A percentile compares a stretch with the other conserved stretches of the same genome.
These are phyloP conservation scores for Magnusiomyces starmeri DNA, from an alignment of 1,139 yeast species.

Conservation along the genomic window DNA sequence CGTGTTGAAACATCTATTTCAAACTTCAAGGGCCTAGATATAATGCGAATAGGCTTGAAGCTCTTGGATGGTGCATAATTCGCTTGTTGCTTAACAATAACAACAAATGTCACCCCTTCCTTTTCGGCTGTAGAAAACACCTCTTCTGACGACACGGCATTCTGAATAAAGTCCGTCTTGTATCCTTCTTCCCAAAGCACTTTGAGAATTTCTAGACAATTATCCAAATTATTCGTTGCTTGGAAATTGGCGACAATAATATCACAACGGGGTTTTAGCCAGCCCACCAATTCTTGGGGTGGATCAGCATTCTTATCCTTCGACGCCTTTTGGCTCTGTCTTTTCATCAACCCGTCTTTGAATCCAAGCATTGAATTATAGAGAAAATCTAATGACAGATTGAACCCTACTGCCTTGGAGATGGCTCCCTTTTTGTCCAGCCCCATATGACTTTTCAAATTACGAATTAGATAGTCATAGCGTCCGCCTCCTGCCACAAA, in stretches of 20 bases:
- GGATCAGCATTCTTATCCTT: constrained; percentile 16
- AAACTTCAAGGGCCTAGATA: constrained; percentile 44
- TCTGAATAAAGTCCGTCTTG: constrained; percentile 58
- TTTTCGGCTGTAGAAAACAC: constrained; percentile 53
- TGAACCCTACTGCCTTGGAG: constrained; percentile 73
- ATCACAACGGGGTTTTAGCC: constrained; percentile 50
- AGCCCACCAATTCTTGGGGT: background rate
- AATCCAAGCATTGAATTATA: constrained; percentile 43
- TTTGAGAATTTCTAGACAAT: constrained; percentile 56
- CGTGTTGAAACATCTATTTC: constrained; percentile 68
- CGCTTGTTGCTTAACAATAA: constrained; percentile 58
- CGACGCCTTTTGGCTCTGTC: constrained; percentile 20
- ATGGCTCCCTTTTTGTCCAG: constrained; percentile 39
- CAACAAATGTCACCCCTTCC: constrained; percentile 70
- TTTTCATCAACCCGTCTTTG: constrained; percentile 21
- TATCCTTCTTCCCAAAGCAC: constrained; percentile 65
- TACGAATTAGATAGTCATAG: constrained; percentile 51
- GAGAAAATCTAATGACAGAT: constrained; percentile 58
- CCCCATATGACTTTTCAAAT: constrained; percentile 33
- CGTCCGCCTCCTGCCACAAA: constrained; percentile 91
- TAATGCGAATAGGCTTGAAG: constrained; percentile 70
- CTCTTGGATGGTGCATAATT: constrained; percentile 31
- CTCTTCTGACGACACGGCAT: constrained; percentile 55
- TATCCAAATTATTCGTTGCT: constrained; percentile 40
- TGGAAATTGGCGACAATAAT: constrained; percentile 67